phyloP scores from a whole-genome alignment of 495 filamentous ascomycete species.

The Penicillium goetzii region DNA sequence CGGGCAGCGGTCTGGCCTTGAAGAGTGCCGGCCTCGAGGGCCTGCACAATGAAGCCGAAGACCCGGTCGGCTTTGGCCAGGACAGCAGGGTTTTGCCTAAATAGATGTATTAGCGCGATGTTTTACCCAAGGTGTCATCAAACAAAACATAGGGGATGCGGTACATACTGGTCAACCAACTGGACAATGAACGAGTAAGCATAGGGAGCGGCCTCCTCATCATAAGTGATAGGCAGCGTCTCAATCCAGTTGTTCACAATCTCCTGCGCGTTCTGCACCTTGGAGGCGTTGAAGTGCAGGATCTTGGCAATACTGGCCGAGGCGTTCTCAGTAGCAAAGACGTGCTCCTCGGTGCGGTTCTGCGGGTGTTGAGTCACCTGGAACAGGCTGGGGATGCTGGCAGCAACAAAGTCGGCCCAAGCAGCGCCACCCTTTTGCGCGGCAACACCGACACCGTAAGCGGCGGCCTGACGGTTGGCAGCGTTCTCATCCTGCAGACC shows the following conservation, averaged over 20 bases:
- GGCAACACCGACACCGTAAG: slow-evolving; percentile 94
- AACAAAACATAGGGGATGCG: slow-evolving; percentile 5
- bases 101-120: slow-evolving; percentile 23
- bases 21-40: slow-evolving; percentile 86
- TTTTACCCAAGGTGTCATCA: not conserved
- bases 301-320: slow-evolving; percentile 97
- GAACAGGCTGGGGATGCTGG: slow-evolving; percentile 80
- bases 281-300: slow-evolving; percentile 79
- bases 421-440: slow-evolving; percentile 86
- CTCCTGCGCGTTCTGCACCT: slow-evolving; percentile 71
- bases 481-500: slow-evolving; percentile 83
- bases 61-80: slow-evolving; percentile 72
- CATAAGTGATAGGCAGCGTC: slow-evolving; percentile 87
- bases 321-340: slow-evolving; percentile 97
- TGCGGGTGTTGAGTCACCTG: slow-evolving; percentile 76
- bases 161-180: slow-evolving; percentile 89
- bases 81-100: slow-evolving; percentile 86
- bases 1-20: slow-evolving; percentile 77
- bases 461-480: slow-evolving; percentile 94
- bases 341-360: slow-evolving; percentile 87
- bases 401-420: slow-evolving; percentile 83
- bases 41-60: slow-evolving; percentile 81
- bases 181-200: slow-evolving; percentile 91
- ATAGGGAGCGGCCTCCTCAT: slow-evolving; percentile 97
- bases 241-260: slow-evolving; percentile 82